Conservation (phyloP, 2,329 filamentous ascomycete species). For the Fusarium sp. region DNA sequence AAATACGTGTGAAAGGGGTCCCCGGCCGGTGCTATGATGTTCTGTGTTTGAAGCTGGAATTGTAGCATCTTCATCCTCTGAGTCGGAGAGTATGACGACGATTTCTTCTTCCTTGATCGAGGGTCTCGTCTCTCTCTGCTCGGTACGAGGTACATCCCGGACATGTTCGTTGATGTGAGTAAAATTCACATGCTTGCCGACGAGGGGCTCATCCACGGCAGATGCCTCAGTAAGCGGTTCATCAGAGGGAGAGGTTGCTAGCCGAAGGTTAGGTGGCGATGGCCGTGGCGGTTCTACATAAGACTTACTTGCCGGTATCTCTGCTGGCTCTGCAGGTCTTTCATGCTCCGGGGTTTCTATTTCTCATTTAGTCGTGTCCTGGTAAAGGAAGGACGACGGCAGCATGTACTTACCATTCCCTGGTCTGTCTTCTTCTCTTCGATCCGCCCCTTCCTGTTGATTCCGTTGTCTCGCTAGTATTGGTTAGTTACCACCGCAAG, state of each 20-base stretch:
- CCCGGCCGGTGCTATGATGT: not conserved
- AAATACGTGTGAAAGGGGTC: not conserved
- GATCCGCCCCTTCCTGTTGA: not conserved
- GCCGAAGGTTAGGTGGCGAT: not conserved
- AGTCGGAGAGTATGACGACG: not conserved
- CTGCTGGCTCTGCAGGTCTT: not conserved
- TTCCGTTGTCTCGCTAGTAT: not conserved
- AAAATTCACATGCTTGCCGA: not conserved
- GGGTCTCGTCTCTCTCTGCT: not conserved
- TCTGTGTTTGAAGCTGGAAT: not conserved
- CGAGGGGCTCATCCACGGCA: not conserved
- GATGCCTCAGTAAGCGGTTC: not conserved
- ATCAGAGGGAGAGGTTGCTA: not conserved
- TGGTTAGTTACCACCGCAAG: not conserved
- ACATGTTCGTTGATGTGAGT: not conserved
- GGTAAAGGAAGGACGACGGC: not conserved
- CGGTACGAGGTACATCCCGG: not conserved
- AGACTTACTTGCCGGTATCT: not conserved
- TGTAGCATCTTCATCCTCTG: not conserved
- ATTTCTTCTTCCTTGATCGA: no score
- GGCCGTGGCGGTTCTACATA: not conserved
- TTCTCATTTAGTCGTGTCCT: not conserved
- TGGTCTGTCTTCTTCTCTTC: not conserved
- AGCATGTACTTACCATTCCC: not conserved
- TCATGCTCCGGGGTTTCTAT: not conserved